A percentile compares a stretch with the other conserved stretches of the same genome.
Conservation (phyloP, 192 early-diverging fungal species). For the Hyaloraphidium curvatum region DNA sequence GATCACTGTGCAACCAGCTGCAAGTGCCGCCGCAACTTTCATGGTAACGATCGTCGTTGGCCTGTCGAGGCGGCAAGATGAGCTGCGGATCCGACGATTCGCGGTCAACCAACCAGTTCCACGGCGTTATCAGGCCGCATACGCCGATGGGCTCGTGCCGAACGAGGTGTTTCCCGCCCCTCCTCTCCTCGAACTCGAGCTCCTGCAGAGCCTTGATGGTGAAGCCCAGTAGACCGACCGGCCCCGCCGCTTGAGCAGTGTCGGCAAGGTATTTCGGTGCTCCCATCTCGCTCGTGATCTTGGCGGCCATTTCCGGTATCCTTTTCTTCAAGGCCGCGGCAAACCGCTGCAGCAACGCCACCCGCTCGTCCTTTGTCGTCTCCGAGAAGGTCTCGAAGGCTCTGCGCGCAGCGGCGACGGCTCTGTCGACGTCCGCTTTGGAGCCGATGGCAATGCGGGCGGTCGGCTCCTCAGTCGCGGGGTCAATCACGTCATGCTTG, state of each 20-base stretch:
- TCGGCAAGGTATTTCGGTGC: no score
- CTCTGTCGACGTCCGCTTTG: constrained; percentile 1
- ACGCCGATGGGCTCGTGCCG: constrained; percentile 4
- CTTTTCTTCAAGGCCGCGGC: background rate
- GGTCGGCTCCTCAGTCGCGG: background rate
- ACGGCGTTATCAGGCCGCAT: background rate
- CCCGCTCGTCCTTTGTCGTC: background rate
- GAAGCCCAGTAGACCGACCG: no score
- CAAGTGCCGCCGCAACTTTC: background rate
- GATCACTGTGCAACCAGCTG: background rate
- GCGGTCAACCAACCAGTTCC: no score
- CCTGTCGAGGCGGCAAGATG: background rate
- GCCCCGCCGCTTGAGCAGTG: no score
- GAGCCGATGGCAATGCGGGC: background rate
- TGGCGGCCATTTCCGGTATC: background rate
- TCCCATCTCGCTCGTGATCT: background rate
- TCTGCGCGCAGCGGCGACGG: background rate
- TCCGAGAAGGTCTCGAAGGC: background rate
- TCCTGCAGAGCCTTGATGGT: no score
- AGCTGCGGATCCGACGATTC: no score
- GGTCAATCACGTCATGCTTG: background rate
- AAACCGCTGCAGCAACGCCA: background rate
- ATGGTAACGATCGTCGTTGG: background rate
- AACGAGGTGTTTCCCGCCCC: background rate
- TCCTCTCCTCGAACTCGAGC: background rate